Base-by-base conservation (phyloP, 352 stramenopile species). In the Phytopythium sindhum region DNA sequence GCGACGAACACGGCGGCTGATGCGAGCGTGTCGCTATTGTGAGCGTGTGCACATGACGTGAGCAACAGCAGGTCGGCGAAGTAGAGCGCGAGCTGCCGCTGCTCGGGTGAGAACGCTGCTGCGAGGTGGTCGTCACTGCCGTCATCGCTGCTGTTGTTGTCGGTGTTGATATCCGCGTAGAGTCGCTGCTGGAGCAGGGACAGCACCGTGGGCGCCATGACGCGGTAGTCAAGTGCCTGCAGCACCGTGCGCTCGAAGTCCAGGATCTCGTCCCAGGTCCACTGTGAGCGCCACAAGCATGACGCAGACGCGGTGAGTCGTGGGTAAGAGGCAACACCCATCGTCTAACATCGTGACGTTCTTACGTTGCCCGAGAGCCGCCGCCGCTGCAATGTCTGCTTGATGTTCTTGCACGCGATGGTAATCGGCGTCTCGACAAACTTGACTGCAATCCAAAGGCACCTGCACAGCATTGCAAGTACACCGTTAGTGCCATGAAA, bases 381-480 rank as follows among this genome's bases (percentile, higher is more conserved):
- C 33, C 81, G 68, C 28, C 77, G 70, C 65, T 90, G 77, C 5
- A 89, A 60, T 63, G 87, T 89, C 31, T 74, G 67, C 62, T 89
- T 89, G 61, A 91, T 86, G 24, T 55, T 66, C 56, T 88, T 87
- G 31, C 74, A 63, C 4, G 59, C 70, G 62, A 89, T 89, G 26
- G 76, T 90, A 47, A 66, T 68, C 1, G 80, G 74, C 0, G 80
- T 88, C 62, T 91, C 78, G 9, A 85, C 72, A 37, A 91, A 89
- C 68, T 91, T 89, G 68, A 88, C 77, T 10, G 82, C 78, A 37
- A 91, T 81, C 82, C 82, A 89, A 12, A 91, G 69, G 21, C 80
- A 91, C 1, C 78, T 89, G 60, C 26, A 64, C 9, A 33, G 0
- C 41, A 59, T 23, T 1, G 2, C 11, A 3, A 26, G 44, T 17